Conservation (phyloP, 1,284 basidiomycete species). For the Sporisorium scitamineum region DNA sequence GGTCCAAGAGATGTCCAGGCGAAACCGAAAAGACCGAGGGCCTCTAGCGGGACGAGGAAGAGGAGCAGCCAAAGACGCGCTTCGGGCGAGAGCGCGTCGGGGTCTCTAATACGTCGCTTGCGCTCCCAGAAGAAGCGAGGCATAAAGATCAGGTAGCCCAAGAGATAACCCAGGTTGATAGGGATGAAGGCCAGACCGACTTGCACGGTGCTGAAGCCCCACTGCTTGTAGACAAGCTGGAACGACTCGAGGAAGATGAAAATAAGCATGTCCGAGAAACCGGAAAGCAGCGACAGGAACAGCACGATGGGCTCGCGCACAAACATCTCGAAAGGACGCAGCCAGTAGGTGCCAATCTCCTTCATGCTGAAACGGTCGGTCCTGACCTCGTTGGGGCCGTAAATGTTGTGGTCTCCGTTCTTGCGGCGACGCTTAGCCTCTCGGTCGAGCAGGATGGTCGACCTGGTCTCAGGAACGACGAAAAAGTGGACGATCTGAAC, state of each 20-base stretch:
- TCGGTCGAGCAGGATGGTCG: slow-evolving; percentile 70
- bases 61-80: slow-evolving; percentile 70
- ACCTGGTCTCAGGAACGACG: slow-evolving; percentile 70
- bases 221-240: slow-evolving; percentile 70
- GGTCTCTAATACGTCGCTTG: slow-evolving; percentile 55
- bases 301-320: slow-evolving; percentile 71
- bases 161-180: slow-evolving; percentile 70
- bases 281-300: slow-evolving; percentile 70
- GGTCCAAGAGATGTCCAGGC: slow-evolving; percentile 71
- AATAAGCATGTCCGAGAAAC: slow-evolving; percentile 70
- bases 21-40: slow-evolving; percentile 71
- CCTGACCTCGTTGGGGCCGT: slow-evolving; percentile 70
- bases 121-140: slow-evolving; percentile 66
- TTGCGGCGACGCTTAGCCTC: slow-evolving; percentile 69
- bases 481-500: slow-evolving; percentile 70
- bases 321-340: slow-evolving; percentile 69
- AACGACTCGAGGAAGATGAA: slow-evolving; percentile 71
- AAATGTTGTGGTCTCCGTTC: slow-evolving; percentile 69
- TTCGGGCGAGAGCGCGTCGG: slow-evolving; percentile 66
- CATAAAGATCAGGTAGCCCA: slow-evolving; percentile 69
- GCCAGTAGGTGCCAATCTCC: slow-evolving; percentile 69
- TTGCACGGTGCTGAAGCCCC: slow-evolving; percentile 68
- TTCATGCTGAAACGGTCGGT: slow-evolving; percentile 68
- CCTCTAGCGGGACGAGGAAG: slow-evolving; percentile 69
- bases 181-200: slow-evolving; percentile 69